Conservation (phyloP, 495 filamentous ascomycete genomes). For the Xylona heveae region DNA sequence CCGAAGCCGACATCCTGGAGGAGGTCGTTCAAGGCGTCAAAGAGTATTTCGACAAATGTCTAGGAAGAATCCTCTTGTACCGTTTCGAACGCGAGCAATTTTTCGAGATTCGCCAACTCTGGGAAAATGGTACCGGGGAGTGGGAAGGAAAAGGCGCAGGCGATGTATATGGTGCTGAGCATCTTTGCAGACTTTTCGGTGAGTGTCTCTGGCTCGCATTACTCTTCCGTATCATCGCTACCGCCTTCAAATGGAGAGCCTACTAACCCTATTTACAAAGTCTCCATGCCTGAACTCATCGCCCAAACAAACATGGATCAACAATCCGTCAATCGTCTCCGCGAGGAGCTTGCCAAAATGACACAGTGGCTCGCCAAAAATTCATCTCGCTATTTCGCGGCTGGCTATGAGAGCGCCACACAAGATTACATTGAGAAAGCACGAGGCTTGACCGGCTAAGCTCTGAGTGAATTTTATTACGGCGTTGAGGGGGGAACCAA, state of each 20-base stretch:
- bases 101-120: slow-evolving; percentile 42
- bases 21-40: slow-evolving; percentile 66
- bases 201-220: slow-evolving; percentile 13
- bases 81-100: slow-evolving; percentile 80
- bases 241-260: not conserved
- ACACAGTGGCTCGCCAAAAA: slow-evolving; percentile 62
- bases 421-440: slow-evolving; percentile 38
- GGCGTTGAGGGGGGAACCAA: slow-evolving; percentile 1
- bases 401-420: slow-evolving; percentile 46
- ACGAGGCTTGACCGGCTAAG: too few relatives aligned
- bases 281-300: slow-evolving; percentile 78
- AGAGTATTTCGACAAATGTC: slow-evolving; percentile 76
- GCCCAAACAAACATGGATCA: slow-evolving; percentile 96
- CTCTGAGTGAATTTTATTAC: slow-evolving; percentile 9
- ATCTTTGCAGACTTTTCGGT: slow-evolving; percentile 77
- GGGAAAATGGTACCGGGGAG: slow-evolving; percentile 30
- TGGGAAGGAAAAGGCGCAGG: slow-evolving; percentile 38
- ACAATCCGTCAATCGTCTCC: slow-evolving; percentile 65
- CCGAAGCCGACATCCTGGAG: slow-evolving; percentile 65
- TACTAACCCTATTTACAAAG: slow-evolving; percentile 22
- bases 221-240: not conserved
- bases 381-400: slow-evolving; percentile 50
- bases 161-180: slow-evolving; percentile 86
- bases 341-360: slow-evolving; percentile 69
- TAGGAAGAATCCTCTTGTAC: slow-evolving; percentile 79